These are phyloP conservation scores for Monilinia polystroma DNA, from an alignment of 2,329 filamentous ascomycete species.

Conservation along the genomic window DNA sequence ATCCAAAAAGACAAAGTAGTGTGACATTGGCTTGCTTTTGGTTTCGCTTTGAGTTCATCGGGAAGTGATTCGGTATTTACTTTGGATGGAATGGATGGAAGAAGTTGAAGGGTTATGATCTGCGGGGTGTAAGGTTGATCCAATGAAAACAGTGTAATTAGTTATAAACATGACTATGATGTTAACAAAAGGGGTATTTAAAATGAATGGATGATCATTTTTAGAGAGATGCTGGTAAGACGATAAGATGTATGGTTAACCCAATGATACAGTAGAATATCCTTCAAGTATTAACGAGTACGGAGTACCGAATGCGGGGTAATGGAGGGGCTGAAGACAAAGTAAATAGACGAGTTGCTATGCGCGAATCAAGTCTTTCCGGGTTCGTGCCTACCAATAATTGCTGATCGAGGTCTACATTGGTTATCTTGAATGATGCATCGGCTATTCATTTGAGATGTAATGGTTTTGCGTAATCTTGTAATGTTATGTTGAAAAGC, in stretches of 20 bases:
- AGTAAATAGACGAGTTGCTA: too few relatives aligned
- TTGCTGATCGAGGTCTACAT: background rate
- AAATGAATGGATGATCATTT: background rate
- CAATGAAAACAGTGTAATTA: background rate
- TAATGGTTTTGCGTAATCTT: background rate
- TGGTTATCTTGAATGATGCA: background rate
- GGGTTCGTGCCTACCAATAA: background rate
- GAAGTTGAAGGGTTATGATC: background rate
- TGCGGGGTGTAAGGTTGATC: background rate
- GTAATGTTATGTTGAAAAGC: background rate
- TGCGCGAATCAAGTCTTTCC: background rate
- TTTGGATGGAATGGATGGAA: background rate
- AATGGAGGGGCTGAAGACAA: too few relatives aligned
- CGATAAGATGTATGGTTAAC: too few relatives aligned
- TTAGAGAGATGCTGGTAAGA: background rate
- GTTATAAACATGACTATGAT: background rate
- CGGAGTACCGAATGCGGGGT: too few relatives aligned
- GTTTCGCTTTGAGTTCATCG: background rate
- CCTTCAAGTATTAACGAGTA: too few relatives aligned
- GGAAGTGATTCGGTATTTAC: background rate
- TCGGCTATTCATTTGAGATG: too few relatives aligned
- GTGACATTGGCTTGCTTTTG: background rate
- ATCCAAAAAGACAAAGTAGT: background rate
- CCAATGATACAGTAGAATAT: background rate
- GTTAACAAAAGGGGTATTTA: background rate